Evolutionary conservation across 345 rosid genomes (phyloP).

Genomic region (Pugionium dolabratum): DNA sequence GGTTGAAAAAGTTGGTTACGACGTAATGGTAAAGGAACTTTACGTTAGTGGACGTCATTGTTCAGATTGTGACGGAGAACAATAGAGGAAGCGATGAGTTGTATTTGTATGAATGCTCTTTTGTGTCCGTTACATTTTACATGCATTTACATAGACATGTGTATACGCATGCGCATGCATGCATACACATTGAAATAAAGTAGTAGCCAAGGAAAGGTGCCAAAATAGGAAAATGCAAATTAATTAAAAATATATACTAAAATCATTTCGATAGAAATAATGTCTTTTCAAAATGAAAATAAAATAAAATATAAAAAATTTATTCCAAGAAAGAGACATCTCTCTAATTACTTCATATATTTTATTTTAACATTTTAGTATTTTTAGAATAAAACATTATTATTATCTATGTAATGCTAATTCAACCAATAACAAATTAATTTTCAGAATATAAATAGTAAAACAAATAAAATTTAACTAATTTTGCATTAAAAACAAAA

Average conservation of each 20-base stretch:
- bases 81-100: slow-evolving; percentile 22
- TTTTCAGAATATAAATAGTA: no score
- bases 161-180: slow-evolving; percentile 36
- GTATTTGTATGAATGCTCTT: slow-evolving; percentile 25
- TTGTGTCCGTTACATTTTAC: slow-evolving; percentile 35
- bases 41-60: slow-evolving; percentile 36
- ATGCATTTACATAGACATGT: slow-evolving; percentile 37
- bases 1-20: slow-evolving; percentile 31
- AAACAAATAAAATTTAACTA: no score
- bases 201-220: slow-evolving; percentile 32
- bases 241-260: background rate
- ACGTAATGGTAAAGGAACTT: slow-evolving; percentile 36
- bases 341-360: no score
- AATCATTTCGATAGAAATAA: slow-evolving; percentile 10
- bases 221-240: slow-evolving; percentile 20
- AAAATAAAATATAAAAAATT: background rate
- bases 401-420: no score
- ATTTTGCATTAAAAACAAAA: no score
- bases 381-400: no score
- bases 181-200: slow-evolving; percentile 35
- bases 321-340: no score
- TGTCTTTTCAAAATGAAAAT: background rate
- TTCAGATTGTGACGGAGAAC: slow-evolving; percentile 25
- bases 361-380: no score
- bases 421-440: no score